Percentiles rank a stretch among this genome's conserved stretches.
phyloP scores from a whole-genome alignment of 352 stramenopile genomes.

The Blastocystis sp. region DNA sequence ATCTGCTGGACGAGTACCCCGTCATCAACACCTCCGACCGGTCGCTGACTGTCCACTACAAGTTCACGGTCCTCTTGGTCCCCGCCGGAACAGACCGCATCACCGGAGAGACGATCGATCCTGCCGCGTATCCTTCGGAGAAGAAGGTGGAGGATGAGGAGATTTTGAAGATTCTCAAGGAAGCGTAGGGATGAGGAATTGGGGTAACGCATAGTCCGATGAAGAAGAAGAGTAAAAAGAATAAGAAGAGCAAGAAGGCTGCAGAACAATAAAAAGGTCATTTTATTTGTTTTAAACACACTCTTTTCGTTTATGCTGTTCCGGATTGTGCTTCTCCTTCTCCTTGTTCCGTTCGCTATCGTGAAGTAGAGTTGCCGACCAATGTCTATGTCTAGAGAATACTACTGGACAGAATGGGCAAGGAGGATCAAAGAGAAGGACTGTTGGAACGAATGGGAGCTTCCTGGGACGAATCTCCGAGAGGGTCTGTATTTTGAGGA shows the following conservation, averaged over 20 bases:
- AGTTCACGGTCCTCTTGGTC: conserved; percentile 94
- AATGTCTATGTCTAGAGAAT: no score
- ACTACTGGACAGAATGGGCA: no score
- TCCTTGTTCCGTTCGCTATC: no score
- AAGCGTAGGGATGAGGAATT: conserved; percentile 45
- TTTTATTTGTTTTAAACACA: neutral
- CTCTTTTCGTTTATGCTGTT: no score
- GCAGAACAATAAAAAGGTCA: neutral
- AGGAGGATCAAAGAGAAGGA: no score
- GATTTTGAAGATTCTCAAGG: conserved; percentile 63
- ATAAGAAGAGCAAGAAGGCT: conserved; percentile 61
- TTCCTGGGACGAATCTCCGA: no score
- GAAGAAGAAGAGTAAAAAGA: conserved; percentile 62
- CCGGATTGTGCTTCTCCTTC: no score
- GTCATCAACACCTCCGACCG: conserved; percentile 87
- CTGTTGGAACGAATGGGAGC: no score
- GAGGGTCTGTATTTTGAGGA: no score
- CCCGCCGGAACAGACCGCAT: conserved; percentile 88
- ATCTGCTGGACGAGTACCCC: conserved; percentile 91
- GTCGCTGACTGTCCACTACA: conserved; percentile 95
- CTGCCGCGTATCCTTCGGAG: conserved; percentile 11
- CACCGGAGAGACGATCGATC: conserved; percentile 80
- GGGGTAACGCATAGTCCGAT: neutral
- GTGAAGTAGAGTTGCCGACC: no score
- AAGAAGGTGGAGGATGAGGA: conserved; percentile 52